Base-by-base conservation (phyloP, 345 rosid species). In the Sonneratia caseolaris region DNA sequence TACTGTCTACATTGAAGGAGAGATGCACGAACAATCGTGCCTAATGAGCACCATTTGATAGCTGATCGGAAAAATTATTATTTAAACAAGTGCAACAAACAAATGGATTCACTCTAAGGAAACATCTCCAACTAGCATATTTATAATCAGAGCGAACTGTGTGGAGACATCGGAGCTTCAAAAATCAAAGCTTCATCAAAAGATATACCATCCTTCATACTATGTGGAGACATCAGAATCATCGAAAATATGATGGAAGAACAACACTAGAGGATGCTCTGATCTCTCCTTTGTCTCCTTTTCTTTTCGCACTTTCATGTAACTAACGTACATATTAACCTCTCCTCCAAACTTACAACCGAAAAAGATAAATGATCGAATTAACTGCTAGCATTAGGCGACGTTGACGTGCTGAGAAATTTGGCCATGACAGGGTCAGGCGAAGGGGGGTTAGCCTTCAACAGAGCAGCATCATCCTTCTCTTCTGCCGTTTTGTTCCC, bases 361-460 rank as follows among this genome's bases (percentile, higher is more conserved):
- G 27, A 64, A 32, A 37, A 27, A 24, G 68, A 15, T 32, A 11
- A 3, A 65, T 40, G 9, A 40, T 40, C 37, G 16, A 36, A 47
- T 74, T 67, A 81, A 65, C 61, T 57, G 51, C 80, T 86, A 12
- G 74, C 3, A 64, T 37, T 68, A 55, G 81, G 74, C 4, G 83
- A 72, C 45, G 87, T 70, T 18, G 76, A 40, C 32, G 55, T 69
- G 85, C 94, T 88, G 72, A 15, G 74, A 92, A 90, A 88, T 65
- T 80, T 83, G 51, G 12, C 38, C 18, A 78, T 83, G 62, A 87
- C 96, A 27, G 86, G 77, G 75, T 81, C 84, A 0, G 86, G 96
- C 3, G 94, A 91, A 70, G 16, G 66, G 4, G 71, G 75, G 43
- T 71, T 77, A 71, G 57, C 81, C 82, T 86, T 90, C 72, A 83